A percentile compares a stretch with the other conserved stretches of the same genome.
Evolutionary conservation across 768 basidiomycete species (phyloP).

Genomic region (Rhizopogon vesiculosus): DNA sequence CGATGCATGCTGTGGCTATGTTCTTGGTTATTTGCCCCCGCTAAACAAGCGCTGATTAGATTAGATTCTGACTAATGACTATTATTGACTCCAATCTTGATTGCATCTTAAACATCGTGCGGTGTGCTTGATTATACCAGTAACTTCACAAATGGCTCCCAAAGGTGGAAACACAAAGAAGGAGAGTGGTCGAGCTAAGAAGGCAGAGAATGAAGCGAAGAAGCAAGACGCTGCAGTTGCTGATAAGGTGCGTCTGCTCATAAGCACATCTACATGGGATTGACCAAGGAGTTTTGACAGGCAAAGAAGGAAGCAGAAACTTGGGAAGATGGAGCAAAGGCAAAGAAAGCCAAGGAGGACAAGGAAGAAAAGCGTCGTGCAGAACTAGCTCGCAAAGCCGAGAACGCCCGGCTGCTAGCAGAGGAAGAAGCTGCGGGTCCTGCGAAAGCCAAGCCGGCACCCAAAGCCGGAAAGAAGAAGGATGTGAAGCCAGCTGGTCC

Average conservation of each 20-base stretch:
- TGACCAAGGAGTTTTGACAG: slow-evolving; percentile 31
- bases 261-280: not conserved
- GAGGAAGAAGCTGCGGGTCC: slow-evolving; percentile 73
- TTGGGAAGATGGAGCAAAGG: slow-evolving; percentile 68
- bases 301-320: slow-evolving; percentile 65
- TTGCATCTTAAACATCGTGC: not conserved
- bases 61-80: slow-evolving; percentile 16
- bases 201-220: slow-evolving; percentile 86
- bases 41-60: slow-evolving; percentile 11
- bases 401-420: slow-evolving; percentile 80
- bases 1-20: slow-evolving; percentile 21
- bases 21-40: not conserved
- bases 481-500: slow-evolving; percentile 68
- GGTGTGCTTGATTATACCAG: not conserved
- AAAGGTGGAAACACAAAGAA: slow-evolving; percentile 91
- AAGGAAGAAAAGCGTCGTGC: slow-evolving; percentile 79
- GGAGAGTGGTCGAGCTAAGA: slow-evolving; percentile 84
- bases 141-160: slow-evolving; percentile 58
- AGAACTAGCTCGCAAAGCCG: slow-evolving; percentile 81
- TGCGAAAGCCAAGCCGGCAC: slow-evolving; percentile 55
- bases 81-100: not conserved
- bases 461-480: slow-evolving; percentile 63
- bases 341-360: slow-evolving; percentile 63
- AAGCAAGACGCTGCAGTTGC: slow-evolving; percentile 59
- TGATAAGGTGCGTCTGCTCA: slow-evolving; percentile 45